Evolutionary conservation across 306 rosid genomes (phyloP).

Genomic region (Vigna hirtella): DNA sequence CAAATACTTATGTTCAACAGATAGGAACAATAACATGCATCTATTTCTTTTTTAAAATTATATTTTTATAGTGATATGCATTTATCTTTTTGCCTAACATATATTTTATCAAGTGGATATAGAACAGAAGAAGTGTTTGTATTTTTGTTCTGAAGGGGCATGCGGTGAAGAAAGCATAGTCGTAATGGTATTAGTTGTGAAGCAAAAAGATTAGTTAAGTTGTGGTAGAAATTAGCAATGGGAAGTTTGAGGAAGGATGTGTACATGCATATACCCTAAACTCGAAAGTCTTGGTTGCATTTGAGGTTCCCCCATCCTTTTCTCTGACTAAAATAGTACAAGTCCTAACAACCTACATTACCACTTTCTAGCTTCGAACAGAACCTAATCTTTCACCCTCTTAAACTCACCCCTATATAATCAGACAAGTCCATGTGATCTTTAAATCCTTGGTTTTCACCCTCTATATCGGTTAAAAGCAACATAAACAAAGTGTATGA

Average conservation of each 20-base stretch:
- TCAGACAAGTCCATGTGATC: constrained; percentile 80
- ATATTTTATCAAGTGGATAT: too few species aligned
- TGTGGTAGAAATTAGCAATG: not conserved
- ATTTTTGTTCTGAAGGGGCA: too few species aligned
- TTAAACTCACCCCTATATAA: constrained; percentile 39
- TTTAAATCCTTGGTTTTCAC: constrained; percentile 60
- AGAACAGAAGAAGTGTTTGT: too few species aligned
- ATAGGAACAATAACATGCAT: too few species aligned
- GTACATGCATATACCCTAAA: not conserved
- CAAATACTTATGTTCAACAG: too few species aligned
- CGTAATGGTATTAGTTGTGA: constrained; percentile 33
- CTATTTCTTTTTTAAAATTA: too few species aligned
- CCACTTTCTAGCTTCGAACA: constrained; percentile 46
- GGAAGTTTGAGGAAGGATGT: not conserved
- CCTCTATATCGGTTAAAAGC: constrained; percentile 33
- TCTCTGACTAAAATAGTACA: constrained; percentile 51
- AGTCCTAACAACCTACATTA: constrained; percentile 32
- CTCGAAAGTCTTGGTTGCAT: not conserved
- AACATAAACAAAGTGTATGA: constrained; percentile 3
- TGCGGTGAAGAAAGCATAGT: not conserved
- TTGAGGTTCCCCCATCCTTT: not conserved
- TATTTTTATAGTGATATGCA: too few species aligned
- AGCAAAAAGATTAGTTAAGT: constrained; percentile 38
- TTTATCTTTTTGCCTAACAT: too few species aligned
- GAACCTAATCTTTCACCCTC: constrained; percentile 31